Conservation (phyloP, 371 early-diverging fungal genomes). For the Mucor ambiguus region DNA sequence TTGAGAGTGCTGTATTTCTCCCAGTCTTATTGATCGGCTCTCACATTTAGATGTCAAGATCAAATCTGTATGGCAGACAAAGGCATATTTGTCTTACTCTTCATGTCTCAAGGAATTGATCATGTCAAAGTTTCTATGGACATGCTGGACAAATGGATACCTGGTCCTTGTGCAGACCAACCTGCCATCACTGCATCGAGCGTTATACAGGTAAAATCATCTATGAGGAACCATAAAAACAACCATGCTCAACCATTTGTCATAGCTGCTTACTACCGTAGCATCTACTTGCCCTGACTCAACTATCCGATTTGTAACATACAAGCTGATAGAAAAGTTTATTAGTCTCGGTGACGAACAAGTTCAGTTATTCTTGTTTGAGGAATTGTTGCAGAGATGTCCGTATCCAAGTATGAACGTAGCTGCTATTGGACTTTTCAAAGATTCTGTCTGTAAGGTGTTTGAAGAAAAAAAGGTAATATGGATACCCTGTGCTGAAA, state of each 20-base stretch:
- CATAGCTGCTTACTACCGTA: conserved; percentile 18
- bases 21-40: neutral
- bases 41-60: conserved; percentile 3
- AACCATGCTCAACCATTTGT: neutral
- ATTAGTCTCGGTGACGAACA: conserved; percentile 29
- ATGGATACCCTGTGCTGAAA: neutral
- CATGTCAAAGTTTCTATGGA: conserved; percentile 6
- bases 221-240: neutral
- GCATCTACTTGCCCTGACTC: conserved; percentile 21
- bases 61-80: conserved; percentile 15
- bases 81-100: conserved; percentile 17
- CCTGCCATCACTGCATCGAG: neutral
- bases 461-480: conserved; percentile 14
- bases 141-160: conserved; percentile 14
- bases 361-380: conserved; percentile 22
- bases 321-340: conserved; percentile 27
- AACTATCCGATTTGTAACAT: conserved; percentile 28
- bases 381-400: conserved; percentile 32
- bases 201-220: conserved; percentile 8
- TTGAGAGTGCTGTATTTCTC: too few species aligned
- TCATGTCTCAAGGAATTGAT: conserved; percentile 20
- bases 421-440: conserved; percentile 40
- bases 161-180: conserved; percentile 12
- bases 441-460: conserved; percentile 26
- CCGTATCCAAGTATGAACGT: conserved; percentile 42